Conservation (phyloP, 2,329 filamentous ascomycete genomes). For the Pseudogymnoascus sp. region DNA sequence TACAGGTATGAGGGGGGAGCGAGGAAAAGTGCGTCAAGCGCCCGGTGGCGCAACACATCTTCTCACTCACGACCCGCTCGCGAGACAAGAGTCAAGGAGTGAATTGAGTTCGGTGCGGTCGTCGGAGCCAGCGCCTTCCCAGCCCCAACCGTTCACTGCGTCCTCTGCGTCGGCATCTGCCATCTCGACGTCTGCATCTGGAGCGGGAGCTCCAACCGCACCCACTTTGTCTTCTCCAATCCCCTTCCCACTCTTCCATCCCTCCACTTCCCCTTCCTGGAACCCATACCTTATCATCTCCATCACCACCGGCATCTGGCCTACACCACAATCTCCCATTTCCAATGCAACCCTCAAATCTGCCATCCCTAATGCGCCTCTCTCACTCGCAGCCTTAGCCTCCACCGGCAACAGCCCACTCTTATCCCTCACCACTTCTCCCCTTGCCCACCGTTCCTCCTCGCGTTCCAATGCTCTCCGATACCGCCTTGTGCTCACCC, state of each 20-base stretch:
- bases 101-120: slow-evolving; percentile 48
- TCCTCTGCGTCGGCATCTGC: slow-evolving; percentile 52
- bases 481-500: slow-evolving; percentile 75
- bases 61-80: slow-evolving; percentile 4
- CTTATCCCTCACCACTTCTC: slow-evolving; percentile 66
- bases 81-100: slow-evolving; percentile 35
- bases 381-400: slow-evolving; percentile 63
- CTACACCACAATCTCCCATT: slow-evolving; percentile 67
- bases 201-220: slow-evolving; percentile 41
- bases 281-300: slow-evolving; percentile 64
- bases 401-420: slow-evolving; percentile 75
- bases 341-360: slow-evolving; percentile 71
- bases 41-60: background rate
- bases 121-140: slow-evolving; percentile 51
- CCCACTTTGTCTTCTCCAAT: slow-evolving; percentile 24
- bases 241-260: slow-evolving; percentile 37
- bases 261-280: slow-evolving; percentile 67
- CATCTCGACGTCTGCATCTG: slow-evolving; percentile 34
- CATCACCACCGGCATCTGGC: slow-evolving; percentile 68
- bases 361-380: slow-evolving; percentile 65
- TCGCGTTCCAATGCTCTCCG: slow-evolving; percentile 66
- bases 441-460: slow-evolving; percentile 64
- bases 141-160: slow-evolving; percentile 33
- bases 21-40: background rate
- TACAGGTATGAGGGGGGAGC: background rate